Base-by-base conservation (phyloP, 768 basidiomycete genomes). In the Lyophyllum shimeji region DNA sequence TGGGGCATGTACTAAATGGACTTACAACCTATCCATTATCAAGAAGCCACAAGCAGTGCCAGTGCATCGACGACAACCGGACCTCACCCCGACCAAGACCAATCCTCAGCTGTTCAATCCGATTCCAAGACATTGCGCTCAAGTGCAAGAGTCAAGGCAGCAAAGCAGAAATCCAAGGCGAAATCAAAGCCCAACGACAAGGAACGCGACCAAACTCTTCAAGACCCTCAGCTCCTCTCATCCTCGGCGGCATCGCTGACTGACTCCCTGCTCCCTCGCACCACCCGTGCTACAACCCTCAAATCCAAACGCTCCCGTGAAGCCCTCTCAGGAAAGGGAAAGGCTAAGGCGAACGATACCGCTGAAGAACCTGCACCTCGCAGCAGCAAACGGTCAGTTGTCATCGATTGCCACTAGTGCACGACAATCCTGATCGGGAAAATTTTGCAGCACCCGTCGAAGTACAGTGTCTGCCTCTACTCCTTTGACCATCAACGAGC, bases 1-100 rank as follows among this genome's bases (percentile, higher is more conserved):
- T 85, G 83, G 84, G 74, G 85, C 81, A 85, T 82, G 78, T 78
- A 83, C 87, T 91, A 90, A 91, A 92, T 92, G 90, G 90, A 92
- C 87, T 84, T 87, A 84, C 82, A 82, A 89, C 82, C 80, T 76
- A 74, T 73, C 68, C 75, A 89, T 79, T 77, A 80, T 67, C 81
- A 81, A 79, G 83, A 85, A 83, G 84, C 85, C 82, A 82, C 81
- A 72, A 80, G 76, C 76, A 83, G 80, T 82, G 81, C 83, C 73
- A 85, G 80, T 74, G 69, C 77, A 76, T 74, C 76, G 61, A 73
- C 73, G 46, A 55, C 63, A 51, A 50, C 65, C 71, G 74, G 68
- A 75, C 73, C 66, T 69, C 78, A 70, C 61, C 71, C 73, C 67
- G 71, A 76, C 66, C 73, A 71, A 66, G 74, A 74, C 63, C 71